Percentiles rank a stretch among this genome's conserved stretches.
phyloP scores from a whole-genome alignment of 2,329 filamentous ascomycete species.

The Hypoxylon sp. region DNA sequence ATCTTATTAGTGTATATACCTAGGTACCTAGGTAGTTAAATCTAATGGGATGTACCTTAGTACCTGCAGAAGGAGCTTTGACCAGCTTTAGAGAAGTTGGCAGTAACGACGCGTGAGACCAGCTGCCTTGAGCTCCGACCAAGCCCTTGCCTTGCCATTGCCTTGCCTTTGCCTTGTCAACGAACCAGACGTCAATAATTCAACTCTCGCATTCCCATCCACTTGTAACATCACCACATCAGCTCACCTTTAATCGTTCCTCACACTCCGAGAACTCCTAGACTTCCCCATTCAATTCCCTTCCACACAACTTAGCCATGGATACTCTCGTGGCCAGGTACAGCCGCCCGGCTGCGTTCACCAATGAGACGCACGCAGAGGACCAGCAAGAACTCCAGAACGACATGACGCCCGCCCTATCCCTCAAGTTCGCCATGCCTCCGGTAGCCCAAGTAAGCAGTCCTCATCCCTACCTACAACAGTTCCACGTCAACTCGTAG shows the following conservation, averaged over 20 bases:
- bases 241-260: constrained; percentile 6
- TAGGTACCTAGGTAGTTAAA: too few relatives aligned
- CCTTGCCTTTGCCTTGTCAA: constrained; percentile 3
- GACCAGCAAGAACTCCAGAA: constrained; percentile 79
- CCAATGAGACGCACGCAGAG: constrained; percentile 77
- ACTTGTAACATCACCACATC: constrained; percentile 37
- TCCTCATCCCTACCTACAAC: not conserved
- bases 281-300: constrained; percentile 4
- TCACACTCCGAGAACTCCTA: constrained; percentile 25
- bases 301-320: constrained; percentile 67
- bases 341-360: constrained; percentile 80
- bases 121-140: constrained; percentile 51
- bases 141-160: constrained; percentile 1
- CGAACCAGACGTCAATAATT: constrained; percentile 37
- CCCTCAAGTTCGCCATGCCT: constrained; percentile 94
- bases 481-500: not conserved
- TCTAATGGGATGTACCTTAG: constrained; percentile 2
- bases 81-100: constrained; percentile 9
- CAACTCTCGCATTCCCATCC: constrained; percentile 21
- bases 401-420: constrained; percentile 80
- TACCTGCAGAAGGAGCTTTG: constrained; percentile 33
- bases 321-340: constrained; percentile 94
- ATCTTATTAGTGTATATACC: not conserved
- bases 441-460: constrained; percentile 85
- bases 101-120: constrained; percentile 50